Conservation (phyloP, 306 rosid species). For the Rosa chinensis region DNA sequence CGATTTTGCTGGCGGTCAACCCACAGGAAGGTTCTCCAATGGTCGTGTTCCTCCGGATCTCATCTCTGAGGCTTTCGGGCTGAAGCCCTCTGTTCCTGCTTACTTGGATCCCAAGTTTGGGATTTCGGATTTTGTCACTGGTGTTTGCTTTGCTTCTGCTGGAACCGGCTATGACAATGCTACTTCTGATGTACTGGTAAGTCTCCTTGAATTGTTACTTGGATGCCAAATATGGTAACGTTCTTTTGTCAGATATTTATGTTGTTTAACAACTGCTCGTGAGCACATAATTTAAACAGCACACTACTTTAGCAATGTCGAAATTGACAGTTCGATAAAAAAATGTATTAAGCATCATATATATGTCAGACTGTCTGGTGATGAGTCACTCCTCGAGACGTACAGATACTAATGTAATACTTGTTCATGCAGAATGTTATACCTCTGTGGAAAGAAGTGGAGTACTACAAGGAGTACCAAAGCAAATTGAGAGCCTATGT, state of each 20-base stretch:
- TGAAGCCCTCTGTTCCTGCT: constrained; percentile 44
- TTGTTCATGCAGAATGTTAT: constrained; percentile 58
- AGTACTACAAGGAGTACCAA: constrained; percentile 64
- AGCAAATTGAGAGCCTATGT: constrained; percentile 42
- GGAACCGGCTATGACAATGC: constrained; percentile 58
- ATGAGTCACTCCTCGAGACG: too few species aligned
- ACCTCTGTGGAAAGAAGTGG: constrained; percentile 76
- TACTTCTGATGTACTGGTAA: constrained; percentile 48
- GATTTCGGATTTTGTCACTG: constrained; percentile 48
- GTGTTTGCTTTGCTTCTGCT: constrained; percentile 59
- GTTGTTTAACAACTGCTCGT: neutral
- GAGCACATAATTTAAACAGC: too few species aligned
- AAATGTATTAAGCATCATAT: too few species aligned
- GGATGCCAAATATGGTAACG: neutral
- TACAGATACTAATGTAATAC: neutral
- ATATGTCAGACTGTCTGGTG: neutral
- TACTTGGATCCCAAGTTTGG: constrained; percentile 43
- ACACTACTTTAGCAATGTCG: neutral
- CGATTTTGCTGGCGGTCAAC: constrained; percentile 37
- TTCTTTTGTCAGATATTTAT: neutral
- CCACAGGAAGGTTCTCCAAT: constrained; percentile 49
- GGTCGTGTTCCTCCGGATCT: constrained; percentile 49
- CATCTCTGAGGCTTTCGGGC: constrained; percentile 42
- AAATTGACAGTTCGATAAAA: neutral
- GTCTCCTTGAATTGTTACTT: constrained; percentile 1